Conservation (phyloP, 371 early-diverging fungal species). For the Apophysomyces ossiformis region DNA sequence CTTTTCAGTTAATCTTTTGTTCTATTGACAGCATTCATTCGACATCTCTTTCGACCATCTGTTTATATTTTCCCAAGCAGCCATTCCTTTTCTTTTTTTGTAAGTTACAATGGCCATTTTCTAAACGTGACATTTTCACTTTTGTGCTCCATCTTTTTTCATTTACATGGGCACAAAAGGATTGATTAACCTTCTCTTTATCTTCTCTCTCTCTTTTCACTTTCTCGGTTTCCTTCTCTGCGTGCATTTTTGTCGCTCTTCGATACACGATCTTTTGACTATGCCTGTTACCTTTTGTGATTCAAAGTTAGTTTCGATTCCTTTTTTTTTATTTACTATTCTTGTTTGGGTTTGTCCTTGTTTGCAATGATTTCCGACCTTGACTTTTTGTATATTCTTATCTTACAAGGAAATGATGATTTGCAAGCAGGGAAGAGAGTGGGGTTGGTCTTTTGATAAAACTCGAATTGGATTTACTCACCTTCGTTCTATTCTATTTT, state of each 20-base stretch:
- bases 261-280: conserved; percentile 9
- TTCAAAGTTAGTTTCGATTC: conserved; percentile 8
- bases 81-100: conserved; percentile 3
- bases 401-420: conserved; percentile 7
- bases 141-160: conserved; percentile 7
- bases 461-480: not conserved
- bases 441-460: not conserved
- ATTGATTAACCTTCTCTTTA: not conserved
- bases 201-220: conserved; percentile 6
- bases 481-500: not conserved
- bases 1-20: not conserved
- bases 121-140: conserved; percentile 9
- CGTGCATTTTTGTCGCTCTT: conserved; percentile 6
- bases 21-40: conserved; percentile 5
- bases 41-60: conserved; percentile 9
- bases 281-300: conserved; percentile 4
- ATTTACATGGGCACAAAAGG: conserved; percentile 5
- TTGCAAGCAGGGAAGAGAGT: conserved; percentile 8
- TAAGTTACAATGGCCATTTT: conserved; percentile 3
- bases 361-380: conserved; percentile 5
- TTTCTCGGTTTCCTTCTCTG: conserved; percentile 4
- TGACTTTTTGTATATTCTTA: not conserved
- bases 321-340: not conserved
- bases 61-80: conserved; percentile 8
- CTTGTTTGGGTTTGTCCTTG: conserved; percentile 1